Percentiles rank a stretch among this genome's conserved stretches.
Evolutionary conservation across 805 yeast genomes (phyloP).

Genomic region (Saccharomycopsis javanensis): DNA sequence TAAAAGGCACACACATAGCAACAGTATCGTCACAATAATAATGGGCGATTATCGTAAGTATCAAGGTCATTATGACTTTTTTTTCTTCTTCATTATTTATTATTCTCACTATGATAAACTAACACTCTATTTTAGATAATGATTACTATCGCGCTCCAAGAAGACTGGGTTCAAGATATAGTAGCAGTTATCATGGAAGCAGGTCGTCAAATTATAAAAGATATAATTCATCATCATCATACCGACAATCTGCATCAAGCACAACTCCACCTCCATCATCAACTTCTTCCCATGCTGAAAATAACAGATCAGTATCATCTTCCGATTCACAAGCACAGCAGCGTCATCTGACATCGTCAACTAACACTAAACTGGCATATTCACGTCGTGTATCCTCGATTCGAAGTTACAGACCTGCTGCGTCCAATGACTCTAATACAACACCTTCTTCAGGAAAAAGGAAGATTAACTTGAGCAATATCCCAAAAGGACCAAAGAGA

Average conservation of each 20-base stretch:
- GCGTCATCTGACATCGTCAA: background rate
- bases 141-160: background rate
- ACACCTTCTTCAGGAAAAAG: background rate
- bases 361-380: background rate
- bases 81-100: background rate
- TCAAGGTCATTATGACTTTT: background rate
- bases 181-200: background rate
- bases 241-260: background rate
- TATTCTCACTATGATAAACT: too few relatives aligned
- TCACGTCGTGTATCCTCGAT: background rate
- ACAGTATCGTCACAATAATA: background rate
- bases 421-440: background rate
- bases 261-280: background rate
- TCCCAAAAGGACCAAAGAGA: slow-evolving; percentile 19
- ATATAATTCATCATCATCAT: background rate
- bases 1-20: too few relatives aligned
- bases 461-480: slow-evolving; percentile 6
- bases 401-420: background rate
- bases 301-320: too few relatives aligned
- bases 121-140: background rate
- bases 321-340: background rate
- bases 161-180: slow-evolving; percentile 1
- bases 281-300: background rate
- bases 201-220: background rate
- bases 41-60: slow-evolving; percentile 1